Evolutionary conservation across 2,329 filamentous ascomycete genomes (phyloP), one percentile per base, ranked within the genome.

Genomic region (Diaporthe citriasiana): DNA sequence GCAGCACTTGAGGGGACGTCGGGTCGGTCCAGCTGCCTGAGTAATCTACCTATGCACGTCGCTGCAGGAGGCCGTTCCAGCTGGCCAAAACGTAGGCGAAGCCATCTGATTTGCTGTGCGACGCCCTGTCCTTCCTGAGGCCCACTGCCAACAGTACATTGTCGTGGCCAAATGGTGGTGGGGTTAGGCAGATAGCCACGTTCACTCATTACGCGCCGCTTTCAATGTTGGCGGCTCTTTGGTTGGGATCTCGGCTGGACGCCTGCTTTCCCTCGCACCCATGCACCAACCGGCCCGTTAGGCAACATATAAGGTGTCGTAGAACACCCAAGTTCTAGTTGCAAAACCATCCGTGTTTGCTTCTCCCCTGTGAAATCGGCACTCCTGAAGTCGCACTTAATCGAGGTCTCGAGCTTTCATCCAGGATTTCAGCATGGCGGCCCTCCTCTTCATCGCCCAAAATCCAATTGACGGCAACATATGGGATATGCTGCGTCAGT

Each of bases 21-120:
- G 47, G 22, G 47, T 50, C 22, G 8, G 47, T 50, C 12, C 22
- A 50, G 47, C 47, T 50, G 47, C 47, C 47, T 50, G 1, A 25
- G 6, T 22, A 17, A 17, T n/a, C n/a, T n/a, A 55, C 15, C 13
- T 27, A 30, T 60, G 57, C 57, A 30, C 38, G 35, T 27, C n/a
- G 57, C 38, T 60, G 35, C 35, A 60, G 57, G 57, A 42, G 56
- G 35, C 35, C 33, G 7, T 60, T 8, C 15, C 6, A 42, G n/a
- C n/a, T n/a, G 38, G 6, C 12, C 12, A 60, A 8, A 27, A 42
- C 12, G n/a, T 42, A 10, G n/a, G 35, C 57, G 38, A 42, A 30
- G 57, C 38, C 57, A 42, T 42, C 30, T 42, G 57, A 60, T 60
- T 60, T 42, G 57, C 57, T 42, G n/a, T 27, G 13, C 13, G 13